Evolutionary conservation across 2,329 filamentous ascomycete genomes (phyloP), one percentile per base, ranked within the genome.

Genomic region (Graphilbum fragrans): DNA sequence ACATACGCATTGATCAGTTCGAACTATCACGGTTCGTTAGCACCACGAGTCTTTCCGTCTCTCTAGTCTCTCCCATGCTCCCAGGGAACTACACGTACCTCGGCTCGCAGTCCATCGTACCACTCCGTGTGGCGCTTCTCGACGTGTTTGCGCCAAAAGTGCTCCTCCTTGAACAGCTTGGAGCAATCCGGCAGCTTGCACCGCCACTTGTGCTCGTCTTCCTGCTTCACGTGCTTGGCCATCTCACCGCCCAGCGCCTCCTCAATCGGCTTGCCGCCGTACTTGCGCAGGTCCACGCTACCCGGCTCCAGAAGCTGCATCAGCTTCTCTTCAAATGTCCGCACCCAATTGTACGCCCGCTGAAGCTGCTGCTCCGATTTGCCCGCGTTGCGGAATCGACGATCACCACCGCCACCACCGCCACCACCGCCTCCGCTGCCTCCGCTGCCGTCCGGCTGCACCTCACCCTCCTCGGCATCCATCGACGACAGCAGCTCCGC

Each of bases 71-170:
- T n/a, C n/a, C n/a, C n/a, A n/a, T n/a, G n/a, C n/a, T n/a, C n/a
- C n/a, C n/a, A n/a, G n/a, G 33, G 32, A 47, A 41, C 3, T 29
- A 39, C 34, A 23, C 79, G 68, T 69, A 94, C 88, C 66, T 95
- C 90, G 56, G 82, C 79, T 58, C 81, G 82, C 49, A 95, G 66
- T 41, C 67, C 74, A 27, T 88, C 81, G 35, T 84, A 72, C 84
- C 88, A 98, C 41, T 96, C 90, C 1, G 74, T 59, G 58, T 98
- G 92, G 44, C 93, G 80, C 66, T 98, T 98, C 63, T 96, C 90
- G 16, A 96, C 81, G 54, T 98, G 92, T 68, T 98, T 98, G 55
- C 80, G 81, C 90, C 93, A 98, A 59, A 98, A 98, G 52, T 90
- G 79, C 35, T 94, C 83, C 44, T 92, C 92, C 61, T 96, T 96